Evolutionary conservation across 352 stramenopile genomes (phyloP), one percentile per base, ranked within the genome.

Genomic region (Phytophthora multivora): DNA sequence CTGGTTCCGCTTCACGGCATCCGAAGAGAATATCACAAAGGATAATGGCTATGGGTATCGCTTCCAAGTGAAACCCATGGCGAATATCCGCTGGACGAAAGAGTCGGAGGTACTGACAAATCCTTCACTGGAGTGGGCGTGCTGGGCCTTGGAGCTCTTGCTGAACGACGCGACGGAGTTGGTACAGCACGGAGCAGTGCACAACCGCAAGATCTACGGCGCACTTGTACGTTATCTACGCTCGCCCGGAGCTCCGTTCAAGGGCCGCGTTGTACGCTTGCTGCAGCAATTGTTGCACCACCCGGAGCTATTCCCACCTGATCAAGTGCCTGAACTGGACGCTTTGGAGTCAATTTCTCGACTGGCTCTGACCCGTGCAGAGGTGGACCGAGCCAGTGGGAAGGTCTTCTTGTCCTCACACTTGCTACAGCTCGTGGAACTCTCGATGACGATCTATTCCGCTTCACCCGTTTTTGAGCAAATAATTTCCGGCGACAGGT

Each of bases 71-170:
- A 87, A 89, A 21, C 77, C 82, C 0, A 78, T 95, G 63, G 69
- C 82, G 7, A 95, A 82, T 60, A 90, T 95, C 23, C 77, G 71
- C 26, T 96, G 88, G 88, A 74, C 66, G 2, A 95, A 91, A 48
- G 88, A 96, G 40, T 71, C 69, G 2, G 86, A 95, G 23, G 88
- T 96, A 23, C 66, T 94, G 10, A 62, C 68, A 23, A 83, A 80
- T 26, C 84, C 88, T 23, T 95, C 84, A 1, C 66, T 96, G 2
- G 86, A 96, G 31, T 96, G 86, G 81, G 88, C 88, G 3, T 96
- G 88, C 55, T 96, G 88, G 88, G 53, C 94, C 10, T 59, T 96
- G 10, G 82, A 92, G 28, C 81, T 95, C 15, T 53, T 96, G 41
- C 63, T 96, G 3, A 93, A 90, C 47, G 77, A 93, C 36, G 82